Evolutionary conservation across 2,329 filamentous ascomycete species (phyloP).

Genomic region (Trichoderma citrinoviride): DNA sequence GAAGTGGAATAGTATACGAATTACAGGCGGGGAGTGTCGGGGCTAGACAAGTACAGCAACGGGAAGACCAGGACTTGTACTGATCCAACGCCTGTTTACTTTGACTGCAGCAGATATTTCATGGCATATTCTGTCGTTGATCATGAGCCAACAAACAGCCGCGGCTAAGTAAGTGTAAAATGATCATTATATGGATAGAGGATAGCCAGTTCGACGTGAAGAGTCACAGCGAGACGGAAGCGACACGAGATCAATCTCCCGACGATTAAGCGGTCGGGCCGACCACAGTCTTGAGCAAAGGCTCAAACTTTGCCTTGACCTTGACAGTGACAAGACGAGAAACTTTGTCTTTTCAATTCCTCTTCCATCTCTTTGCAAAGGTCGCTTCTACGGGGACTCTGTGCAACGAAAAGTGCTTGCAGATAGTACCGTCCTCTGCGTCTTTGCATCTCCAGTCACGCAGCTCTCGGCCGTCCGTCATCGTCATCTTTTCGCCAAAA

Average conservation of each 20-base stretch:
- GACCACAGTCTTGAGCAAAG: constrained; percentile 5
- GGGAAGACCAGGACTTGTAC: no score
- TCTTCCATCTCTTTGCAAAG: not conserved
- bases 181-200: no score
- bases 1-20: no score
- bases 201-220: not conserved
- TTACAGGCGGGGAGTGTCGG: no score
- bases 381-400: not conserved
- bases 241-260: not conserved
- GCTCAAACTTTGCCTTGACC: constrained; percentile 4
- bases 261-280: constrained; percentile 16
- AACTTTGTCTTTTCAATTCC: not conserved
- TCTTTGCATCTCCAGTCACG: not conserved
- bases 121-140: no score
- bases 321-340: not conserved
- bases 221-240: not conserved
- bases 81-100: no score
- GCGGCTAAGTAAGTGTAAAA: no score
- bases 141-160: no score
- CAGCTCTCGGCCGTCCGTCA: not conserved
- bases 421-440: not conserved
- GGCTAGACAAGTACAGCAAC: not conserved
- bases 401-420: not conserved
- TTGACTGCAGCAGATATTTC: no score
- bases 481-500: not conserved